phyloP scores from a whole-genome alignment of 768 basidiomycete genomes.

The Agaricus subrufescens region DNA sequence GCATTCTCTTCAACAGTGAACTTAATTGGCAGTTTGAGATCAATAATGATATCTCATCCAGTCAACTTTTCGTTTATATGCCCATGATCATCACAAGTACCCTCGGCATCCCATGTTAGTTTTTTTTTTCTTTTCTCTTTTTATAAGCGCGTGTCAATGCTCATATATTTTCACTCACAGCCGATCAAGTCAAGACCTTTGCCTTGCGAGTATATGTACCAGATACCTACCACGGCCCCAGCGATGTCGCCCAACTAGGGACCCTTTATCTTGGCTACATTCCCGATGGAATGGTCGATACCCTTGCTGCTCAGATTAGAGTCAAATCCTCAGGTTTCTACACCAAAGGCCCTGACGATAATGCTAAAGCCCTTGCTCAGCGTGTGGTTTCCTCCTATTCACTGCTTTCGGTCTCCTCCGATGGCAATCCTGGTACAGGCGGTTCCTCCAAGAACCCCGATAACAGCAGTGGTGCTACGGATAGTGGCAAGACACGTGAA shows the following conservation, averaged over 20 bases:
- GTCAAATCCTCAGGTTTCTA: conserved; percentile 62
- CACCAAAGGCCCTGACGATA: conserved; percentile 35
- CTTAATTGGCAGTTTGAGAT: conserved; percentile 74
- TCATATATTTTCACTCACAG: conserved; percentile 15
- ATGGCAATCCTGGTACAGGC: conserved; percentile 13
- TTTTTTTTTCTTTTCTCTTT: conserved; percentile 6
- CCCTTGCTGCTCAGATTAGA: conserved; percentile 63
- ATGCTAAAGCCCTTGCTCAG: conserved; percentile 53
- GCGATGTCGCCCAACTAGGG: conserved; percentile 46
- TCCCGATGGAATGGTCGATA: conserved; percentile 45
- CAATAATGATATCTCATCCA: conserved; percentile 46
- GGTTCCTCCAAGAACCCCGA: conserved; percentile 10
- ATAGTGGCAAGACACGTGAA: conserved; percentile 47
- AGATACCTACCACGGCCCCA: conserved; percentile 39
- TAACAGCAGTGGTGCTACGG: conserved; percentile 15
- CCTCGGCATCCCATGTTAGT: conserved; percentile 27
- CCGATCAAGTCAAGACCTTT: conserved; percentile 34
- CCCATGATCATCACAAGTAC: conserved; percentile 39
- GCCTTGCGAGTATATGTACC: conserved; percentile 73
- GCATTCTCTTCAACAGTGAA: conserved; percentile 52
- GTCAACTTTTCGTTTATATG: conserved; percentile 74
- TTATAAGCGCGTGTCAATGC: background rate
- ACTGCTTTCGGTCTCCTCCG: conserved; percentile 42
- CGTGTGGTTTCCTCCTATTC: conserved; percentile 70
- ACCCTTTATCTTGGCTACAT: conserved; percentile 76